Conservation (phyloP, 345 rosid species). For the Eucalyptus pauciflora region DNA sequence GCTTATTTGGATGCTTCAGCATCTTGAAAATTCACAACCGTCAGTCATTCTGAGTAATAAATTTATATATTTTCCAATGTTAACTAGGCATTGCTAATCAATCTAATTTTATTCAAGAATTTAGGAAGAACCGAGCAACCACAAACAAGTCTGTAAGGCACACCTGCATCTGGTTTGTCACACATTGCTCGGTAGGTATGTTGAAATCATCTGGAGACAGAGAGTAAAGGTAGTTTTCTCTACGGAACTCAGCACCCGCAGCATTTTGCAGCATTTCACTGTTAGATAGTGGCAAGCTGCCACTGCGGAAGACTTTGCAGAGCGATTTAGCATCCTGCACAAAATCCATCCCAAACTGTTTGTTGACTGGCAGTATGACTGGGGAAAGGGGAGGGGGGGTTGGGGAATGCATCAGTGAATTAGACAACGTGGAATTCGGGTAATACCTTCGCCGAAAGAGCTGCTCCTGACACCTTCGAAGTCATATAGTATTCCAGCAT, state of each 20-base stretch:
- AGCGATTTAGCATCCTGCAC: constrained; percentile 12
- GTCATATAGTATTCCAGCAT: constrained; percentile 15
- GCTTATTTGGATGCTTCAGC: neutral
- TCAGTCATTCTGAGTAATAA: neutral
- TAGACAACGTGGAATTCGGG: neutral
- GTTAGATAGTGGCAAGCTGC: neutral
- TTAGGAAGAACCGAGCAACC: neutral
- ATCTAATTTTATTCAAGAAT: neutral
- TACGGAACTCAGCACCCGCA: neutral
- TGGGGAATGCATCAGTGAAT: neutral
- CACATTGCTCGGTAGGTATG: neutral
- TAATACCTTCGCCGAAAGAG: constrained; percentile 4
- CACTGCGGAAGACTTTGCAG: constrained; percentile 6
- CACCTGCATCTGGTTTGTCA: neutral
- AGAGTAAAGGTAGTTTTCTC: neutral
- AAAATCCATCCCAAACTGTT: constrained; percentile 9
- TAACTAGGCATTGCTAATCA: neutral
- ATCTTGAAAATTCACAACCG: neutral
- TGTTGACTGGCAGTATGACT: neutral
- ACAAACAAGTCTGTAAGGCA: neutral
- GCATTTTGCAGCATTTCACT: neutral
- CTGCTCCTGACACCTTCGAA: neutral
- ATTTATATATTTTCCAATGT: neutral
- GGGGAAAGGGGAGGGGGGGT: neutral
- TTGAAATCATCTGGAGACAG: neutral